Base-by-base conservation (phyloP, 345 rosid species). In the Cochlearia excelsa region DNA sequence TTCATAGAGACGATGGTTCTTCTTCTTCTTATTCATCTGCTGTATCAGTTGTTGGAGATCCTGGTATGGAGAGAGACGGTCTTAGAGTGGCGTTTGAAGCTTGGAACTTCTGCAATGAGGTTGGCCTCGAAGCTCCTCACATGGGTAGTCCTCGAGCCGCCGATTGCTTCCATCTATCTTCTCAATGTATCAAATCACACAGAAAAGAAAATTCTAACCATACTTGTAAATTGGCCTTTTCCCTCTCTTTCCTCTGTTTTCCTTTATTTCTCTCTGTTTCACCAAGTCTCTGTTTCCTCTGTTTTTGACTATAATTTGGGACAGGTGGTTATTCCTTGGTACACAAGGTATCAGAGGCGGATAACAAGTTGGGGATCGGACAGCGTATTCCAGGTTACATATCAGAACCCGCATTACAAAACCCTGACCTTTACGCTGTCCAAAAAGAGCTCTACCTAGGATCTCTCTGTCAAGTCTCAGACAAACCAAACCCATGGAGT, bases 61-160 rank as follows among this genome's bases (percentile, higher is more conserved):
- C 97, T 0, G 89, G 89, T 51, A 86, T 89, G 91, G 77, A 56
- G 58, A 84, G 95, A 72, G 89, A 89, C 47, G 83, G 81, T 28
- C 69, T 86, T 37, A 71, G 95, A 65, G 77, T 86, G 11, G 97
- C 81, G 1, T 82, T 86, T 69, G 95, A 89, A 75, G 88, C 89
- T 69, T 89, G 95, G 97, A 86, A 89, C 70, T 86, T 84, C 30
- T 89, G 97, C 79, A 86, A 89, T 74, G 95, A 89, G 75, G 92
- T 86, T 63, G 97, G 92, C 6, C 42, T 57, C 2, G 89, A 86
- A 74, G 82, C 82, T 71, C 89, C 91, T 42, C 56, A 51, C 8
- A 82, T 86, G 89, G 95, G 95, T 34, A 84, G 95, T 67, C 97
- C 97, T 7, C 72, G 95, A 70, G 85, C 87, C 42, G 97, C 92